A percentile compares a stretch with the other conserved stretches of the same genome.
Conservation (phyloP, 257 asterid species). For the Agastache rugosa region DNA sequence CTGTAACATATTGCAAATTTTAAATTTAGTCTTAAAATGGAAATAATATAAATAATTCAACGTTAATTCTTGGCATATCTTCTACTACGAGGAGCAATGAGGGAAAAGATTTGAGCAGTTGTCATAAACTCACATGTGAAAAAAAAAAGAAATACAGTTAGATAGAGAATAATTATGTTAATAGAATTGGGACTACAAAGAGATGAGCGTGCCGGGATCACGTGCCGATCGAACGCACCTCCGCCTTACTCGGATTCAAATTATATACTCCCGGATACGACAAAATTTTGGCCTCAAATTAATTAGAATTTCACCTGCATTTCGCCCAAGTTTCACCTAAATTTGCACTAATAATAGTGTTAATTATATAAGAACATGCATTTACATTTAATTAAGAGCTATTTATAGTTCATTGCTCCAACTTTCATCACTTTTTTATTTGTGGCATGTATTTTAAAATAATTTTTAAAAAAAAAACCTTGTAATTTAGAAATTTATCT, state of each 20-base stretch:
- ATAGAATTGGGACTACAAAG: background rate
- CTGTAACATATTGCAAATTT: no score
- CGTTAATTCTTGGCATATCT: background rate
- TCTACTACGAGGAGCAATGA: no score
- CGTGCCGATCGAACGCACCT: conserved; percentile 29
- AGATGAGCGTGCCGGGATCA: background rate
- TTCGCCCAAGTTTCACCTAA: conserved; percentile 42
- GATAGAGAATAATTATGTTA: background rate
- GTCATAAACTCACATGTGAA: no score
- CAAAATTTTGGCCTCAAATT: conserved; percentile 23
- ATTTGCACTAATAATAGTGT: conserved; percentile 26
- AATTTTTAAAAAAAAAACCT: no score
- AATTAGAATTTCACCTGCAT: conserved; percentile 40
- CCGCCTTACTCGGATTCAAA: conserved; percentile 36
- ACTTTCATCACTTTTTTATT: no score
- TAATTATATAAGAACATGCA: no score
- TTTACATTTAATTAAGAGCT: background rate
- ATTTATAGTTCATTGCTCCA: no score
- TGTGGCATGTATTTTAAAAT: no score
- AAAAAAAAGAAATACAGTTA: background rate
- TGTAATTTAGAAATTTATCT: no score
- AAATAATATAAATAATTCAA: background rate
- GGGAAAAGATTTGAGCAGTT: no score
- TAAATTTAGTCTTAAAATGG: background rate
- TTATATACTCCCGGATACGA: conserved; percentile 11